Evolutionary conservation across 2,329 filamentous ascomycete genomes (phyloP).

Genomic region (Cercospora citrullina): DNA sequence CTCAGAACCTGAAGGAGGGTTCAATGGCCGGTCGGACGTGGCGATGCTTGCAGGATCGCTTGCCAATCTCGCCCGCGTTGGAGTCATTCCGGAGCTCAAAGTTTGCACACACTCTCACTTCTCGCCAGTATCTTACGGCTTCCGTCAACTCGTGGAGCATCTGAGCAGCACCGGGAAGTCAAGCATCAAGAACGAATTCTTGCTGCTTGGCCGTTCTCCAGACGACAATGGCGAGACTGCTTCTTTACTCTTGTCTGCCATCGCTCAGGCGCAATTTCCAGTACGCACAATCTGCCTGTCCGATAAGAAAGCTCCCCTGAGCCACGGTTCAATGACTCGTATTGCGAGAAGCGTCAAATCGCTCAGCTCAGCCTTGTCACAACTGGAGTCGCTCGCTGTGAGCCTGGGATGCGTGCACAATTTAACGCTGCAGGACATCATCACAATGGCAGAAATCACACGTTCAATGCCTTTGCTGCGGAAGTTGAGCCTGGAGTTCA

Average conservation of each 20-base stretch:
- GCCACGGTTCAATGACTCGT: not conserved
- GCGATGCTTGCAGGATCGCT: conserved; percentile 9
- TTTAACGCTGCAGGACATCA: not conserved
- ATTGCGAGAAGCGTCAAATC: not conserved
- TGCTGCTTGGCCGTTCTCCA: conserved; percentile 4
- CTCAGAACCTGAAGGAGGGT: not conserved
- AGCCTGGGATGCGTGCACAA: conserved; percentile 5
- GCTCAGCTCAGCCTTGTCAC: not conserved
- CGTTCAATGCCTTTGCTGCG: not conserved
- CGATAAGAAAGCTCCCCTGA: not conserved
- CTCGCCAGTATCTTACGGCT: conserved; percentile 6
- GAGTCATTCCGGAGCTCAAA: conserved; percentile 3
- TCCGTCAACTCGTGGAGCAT: conserved; percentile 3
- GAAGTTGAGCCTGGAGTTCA: conserved; percentile 7
- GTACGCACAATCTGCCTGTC: not conserved
- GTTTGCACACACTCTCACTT: conserved; percentile 7
- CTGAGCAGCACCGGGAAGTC: conserved; percentile 2
- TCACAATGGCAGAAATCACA: not conserved
- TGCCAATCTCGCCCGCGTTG: not conserved
- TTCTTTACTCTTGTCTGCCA: conserved; percentile 5
- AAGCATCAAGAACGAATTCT: not conserved
- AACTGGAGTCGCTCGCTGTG: not conserved
- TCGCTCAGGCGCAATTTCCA: conserved; percentile 3
- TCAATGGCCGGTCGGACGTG: not conserved
- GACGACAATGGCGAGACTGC: conserved; percentile 10